Evolutionary conservation across 2,329 filamentous ascomycete species (phyloP).

Genomic region (Didymosphaeria variabile): DNA sequence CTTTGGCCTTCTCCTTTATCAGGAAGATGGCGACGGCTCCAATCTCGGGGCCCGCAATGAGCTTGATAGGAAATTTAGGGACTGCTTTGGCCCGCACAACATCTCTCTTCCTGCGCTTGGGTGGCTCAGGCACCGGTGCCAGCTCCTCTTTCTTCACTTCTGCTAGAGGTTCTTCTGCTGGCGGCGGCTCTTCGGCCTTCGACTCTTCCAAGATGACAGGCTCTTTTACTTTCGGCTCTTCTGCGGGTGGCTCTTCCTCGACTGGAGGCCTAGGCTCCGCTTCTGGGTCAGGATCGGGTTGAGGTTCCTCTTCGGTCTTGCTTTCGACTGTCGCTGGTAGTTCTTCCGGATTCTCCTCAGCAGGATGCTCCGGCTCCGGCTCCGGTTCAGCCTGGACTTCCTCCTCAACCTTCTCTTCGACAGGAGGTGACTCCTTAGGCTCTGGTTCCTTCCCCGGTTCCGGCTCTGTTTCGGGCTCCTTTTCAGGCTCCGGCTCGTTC

Average conservation of each 20-base stretch:
- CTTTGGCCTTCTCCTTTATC: conserved; percentile 33
- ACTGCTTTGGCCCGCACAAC: conserved; percentile 23
- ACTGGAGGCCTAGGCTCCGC: conserved; percentile 6
- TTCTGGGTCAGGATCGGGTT: conserved; percentile 11
- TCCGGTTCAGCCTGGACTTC: conserved; percentile 16
- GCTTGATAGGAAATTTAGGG: conserved; percentile 17
- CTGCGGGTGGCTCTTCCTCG: conserved; percentile 3
- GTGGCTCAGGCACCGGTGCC: neutral
- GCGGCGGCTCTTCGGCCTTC: conserved; percentile 5
- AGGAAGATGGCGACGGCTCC: conserved; percentile 28
- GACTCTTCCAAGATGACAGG: neutral
- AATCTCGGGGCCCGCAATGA: conserved; percentile 23
- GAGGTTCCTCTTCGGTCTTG: neutral
- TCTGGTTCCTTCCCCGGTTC: conserved; percentile 14
- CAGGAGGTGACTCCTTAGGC: conserved; percentile 6
- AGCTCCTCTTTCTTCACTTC: conserved; percentile 8
- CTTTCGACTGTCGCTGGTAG: conserved; percentile 1
- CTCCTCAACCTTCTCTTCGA: conserved; percentile 15
- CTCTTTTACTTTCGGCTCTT: conserved; percentile 8
- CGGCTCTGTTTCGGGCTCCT: conserved; percentile 15
- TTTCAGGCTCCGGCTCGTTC: conserved; percentile 13
- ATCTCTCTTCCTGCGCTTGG: conserved; percentile 26
- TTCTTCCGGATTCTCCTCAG: conserved; percentile 1
- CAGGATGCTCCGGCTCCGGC: neutral
- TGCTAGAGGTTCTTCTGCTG: conserved; percentile 1